Conservation (phyloP, 202 grass and related monocot species). For the Musa balbisiana region DNA sequence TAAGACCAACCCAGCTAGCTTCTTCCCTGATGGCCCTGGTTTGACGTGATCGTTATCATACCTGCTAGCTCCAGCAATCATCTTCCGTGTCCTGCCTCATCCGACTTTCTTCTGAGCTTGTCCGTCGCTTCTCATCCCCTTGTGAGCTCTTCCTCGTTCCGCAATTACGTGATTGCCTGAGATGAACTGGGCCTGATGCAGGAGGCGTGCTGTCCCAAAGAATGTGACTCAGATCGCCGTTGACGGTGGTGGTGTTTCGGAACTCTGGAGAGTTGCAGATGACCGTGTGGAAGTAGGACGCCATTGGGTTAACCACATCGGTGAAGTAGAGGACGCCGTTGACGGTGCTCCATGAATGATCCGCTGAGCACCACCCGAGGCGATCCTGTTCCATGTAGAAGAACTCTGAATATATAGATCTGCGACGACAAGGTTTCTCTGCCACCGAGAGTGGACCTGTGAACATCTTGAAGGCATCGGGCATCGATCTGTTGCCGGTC, state of each 20-base stretch:
- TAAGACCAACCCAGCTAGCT: neutral
- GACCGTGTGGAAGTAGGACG: conserved; percentile 19
- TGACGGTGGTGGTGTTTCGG: conserved; percentile 12
- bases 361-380: conserved; percentile 6
- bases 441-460: neutral
- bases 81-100: no score
- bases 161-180: neutral
- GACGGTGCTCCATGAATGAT: conserved; percentile 7
- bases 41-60: no score
- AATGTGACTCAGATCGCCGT: neutral
- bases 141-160: neutral
- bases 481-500: neutral
- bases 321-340: conserved; percentile 20
- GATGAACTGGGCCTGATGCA: neutral
- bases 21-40: neutral
- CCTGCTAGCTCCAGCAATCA: no score
- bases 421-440: no score
- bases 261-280: neutral
- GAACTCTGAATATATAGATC: no score
- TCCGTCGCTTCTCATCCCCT: no score
- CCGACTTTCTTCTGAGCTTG: no score
- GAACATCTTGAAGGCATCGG: conserved; percentile 10
- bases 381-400: neutral
- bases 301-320: neutral
- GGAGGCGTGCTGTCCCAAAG: neutral